Evolutionary conservation across 2,329 filamentous ascomycete species (phyloP), one percentile per base, ranked within the genome.

Genomic region (Hymenoscyphus scutula): DNA sequence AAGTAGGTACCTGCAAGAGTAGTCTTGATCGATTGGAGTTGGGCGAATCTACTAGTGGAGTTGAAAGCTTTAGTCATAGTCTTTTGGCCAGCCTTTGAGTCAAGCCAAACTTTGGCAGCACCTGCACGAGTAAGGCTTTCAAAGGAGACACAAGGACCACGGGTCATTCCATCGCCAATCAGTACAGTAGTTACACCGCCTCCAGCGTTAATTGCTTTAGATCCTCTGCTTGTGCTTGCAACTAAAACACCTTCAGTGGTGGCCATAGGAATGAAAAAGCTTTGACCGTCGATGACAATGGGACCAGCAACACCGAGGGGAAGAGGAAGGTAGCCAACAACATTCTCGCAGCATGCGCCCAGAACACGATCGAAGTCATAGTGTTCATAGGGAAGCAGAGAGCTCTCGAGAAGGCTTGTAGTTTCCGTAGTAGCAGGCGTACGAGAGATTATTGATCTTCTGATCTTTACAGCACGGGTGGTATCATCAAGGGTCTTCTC

Each of bases 221-320:
- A 92, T 67, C 95, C 95, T 79, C 95, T 88, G 74, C 90, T 97
- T 48, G 92, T 89, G 74, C 91, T 96, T 32, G 95, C 95, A 56
- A 99, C 95, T 63, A 99, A 80, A 25, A 99, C 95, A 81, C 95
- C 95, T 78, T 99, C 95, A 2, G 95, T 99, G 0, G 95, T 99
- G 61, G 95, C 95, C 95, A 99, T 99, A 32, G 95, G 95, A 59
- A 99, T 85, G 78, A 97, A 99, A 78, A 95, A 98, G 79, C 89
- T 95, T 76, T 95, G 89, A 27, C 95, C 95, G 70, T 99, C 95
- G 69, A 99, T 94, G 34, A 92, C 89, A 59, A 99, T 82, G 30
- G 95, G 95, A 3, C 95, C 95, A 60, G 95, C 95, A 67, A 99
- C 92, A 79, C 95, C 95, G 54, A 99, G 84, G 51, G 95, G 95